Percentiles rank a stretch among this genome's conserved stretches.
Evolutionary conservation across 1,284 basidiomycete species (phyloP).

Genomic region (Meripilus lineatus): DNA sequence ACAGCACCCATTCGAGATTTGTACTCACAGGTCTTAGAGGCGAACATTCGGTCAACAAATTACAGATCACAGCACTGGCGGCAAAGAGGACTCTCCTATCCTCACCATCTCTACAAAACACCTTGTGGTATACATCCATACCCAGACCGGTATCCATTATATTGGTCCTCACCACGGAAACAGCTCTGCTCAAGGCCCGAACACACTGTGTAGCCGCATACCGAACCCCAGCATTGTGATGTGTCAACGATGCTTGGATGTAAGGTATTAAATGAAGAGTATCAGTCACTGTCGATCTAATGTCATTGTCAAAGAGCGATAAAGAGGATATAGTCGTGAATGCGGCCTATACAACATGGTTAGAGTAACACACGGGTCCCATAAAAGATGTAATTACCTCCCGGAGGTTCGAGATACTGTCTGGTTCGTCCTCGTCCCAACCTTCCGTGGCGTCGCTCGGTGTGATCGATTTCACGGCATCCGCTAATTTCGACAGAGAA

Average conservation of each 20-base stretch:
- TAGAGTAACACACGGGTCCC: not conserved
- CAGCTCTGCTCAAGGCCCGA: slow-evolving; percentile 73
- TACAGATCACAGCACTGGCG: slow-evolving; percentile 75
- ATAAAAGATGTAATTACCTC: slow-evolving; percentile 45
- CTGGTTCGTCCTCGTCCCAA: slow-evolving; percentile 60
- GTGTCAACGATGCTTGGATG: slow-evolving; percentile 49
- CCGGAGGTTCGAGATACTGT: slow-evolving; percentile 49
- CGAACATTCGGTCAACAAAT: slow-evolving; percentile 83
- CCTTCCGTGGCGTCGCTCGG: slow-evolving; percentile 29
- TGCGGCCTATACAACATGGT: slow-evolving; percentile 44
- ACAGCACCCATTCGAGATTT: too few relatives aligned
- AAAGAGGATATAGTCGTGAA: slow-evolving; percentile 70
- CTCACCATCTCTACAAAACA: slow-evolving; percentile 52
- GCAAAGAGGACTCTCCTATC: slow-evolving; percentile 70
- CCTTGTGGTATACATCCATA: slow-evolving; percentile 51
- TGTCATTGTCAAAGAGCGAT: slow-evolving; percentile 63
- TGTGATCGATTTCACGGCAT: slow-evolving; percentile 48
- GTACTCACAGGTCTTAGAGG: slow-evolving; percentile 66
- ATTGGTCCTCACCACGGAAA: slow-evolving; percentile 76
- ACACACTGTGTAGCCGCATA: slow-evolving; percentile 84
- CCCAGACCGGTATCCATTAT: slow-evolving; percentile 81
- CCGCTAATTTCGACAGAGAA: slow-evolving; percentile 43
- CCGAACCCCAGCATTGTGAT: slow-evolving; percentile 69
- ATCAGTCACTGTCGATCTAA: slow-evolving; percentile 64
- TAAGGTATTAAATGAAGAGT: slow-evolving; percentile 45